Percentiles rank a stretch among this genome's conserved stretches.
phyloP scores from a whole-genome alignment of 163 green algal species.

The Chlamydomonas reinhardtii region DNA sequence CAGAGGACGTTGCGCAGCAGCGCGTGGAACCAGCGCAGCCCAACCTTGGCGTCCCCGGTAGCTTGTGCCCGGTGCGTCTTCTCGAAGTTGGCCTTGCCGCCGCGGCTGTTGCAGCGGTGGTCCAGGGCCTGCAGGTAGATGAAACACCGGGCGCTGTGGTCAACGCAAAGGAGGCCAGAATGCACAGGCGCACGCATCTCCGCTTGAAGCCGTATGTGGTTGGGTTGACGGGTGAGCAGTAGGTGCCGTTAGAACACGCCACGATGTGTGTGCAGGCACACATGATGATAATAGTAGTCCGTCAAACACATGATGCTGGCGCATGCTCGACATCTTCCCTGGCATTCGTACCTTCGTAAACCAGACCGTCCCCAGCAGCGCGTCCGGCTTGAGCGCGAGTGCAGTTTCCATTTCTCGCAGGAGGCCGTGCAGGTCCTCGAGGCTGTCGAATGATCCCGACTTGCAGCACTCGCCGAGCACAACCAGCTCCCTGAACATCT shows the following conservation, averaged over 20 bases:
- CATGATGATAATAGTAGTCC: not conserved
- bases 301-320: too few species aligned
- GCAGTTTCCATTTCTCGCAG: conserved; percentile 39
- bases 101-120: conserved; percentile 4
- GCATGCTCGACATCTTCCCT: too few species aligned
- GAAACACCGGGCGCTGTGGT: not conserved
- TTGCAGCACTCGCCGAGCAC: conserved; percentile 30
- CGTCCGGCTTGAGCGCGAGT: conserved; percentile 23
- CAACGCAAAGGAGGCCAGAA: not conserved
- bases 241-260: not conserved
- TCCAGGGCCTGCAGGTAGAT: not conserved
- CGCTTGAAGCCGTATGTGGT: not conserved
- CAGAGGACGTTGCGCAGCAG: not conserved
- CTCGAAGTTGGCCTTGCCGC: conserved; percentile 10
- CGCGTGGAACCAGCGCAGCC: not conserved
- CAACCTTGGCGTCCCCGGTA: not conserved
- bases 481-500: conserved; percentile 29
- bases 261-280: not conserved
- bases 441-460: not conserved
- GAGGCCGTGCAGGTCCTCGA: conserved; percentile 17
- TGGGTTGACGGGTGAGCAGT: not conserved
- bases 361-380: conserved; percentile 25
- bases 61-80: conserved; percentile 1
- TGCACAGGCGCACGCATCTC: not conserved
- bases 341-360: conserved; percentile 13